Evolutionary conservation across 768 basidiomycete species (phyloP), one percentile per base, ranked within the genome.

Genomic region (Coprinopsis marcescibilis): DNA sequence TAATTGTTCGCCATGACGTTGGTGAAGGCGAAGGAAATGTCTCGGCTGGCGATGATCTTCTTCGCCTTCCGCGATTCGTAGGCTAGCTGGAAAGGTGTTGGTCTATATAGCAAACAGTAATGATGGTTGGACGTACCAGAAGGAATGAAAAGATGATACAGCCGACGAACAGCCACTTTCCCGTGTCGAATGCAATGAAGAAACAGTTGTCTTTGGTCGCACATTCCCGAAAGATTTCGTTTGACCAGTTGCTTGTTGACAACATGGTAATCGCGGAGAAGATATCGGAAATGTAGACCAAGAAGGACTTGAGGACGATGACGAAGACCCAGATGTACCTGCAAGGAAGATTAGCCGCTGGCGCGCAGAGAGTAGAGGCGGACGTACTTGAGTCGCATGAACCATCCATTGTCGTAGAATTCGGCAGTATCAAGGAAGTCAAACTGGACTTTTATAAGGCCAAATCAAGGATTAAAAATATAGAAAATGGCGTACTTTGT

Each of bases 111-210:
- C 13, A 46, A 10, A 8, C 12, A 21, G 2, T 3, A 26, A 32
- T 10, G 13, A 11, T 12, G 30, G 19, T 23, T 15, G 8, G 20
- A 71, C 86, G 52, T 59, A 91, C 92, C 62, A 99, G 70, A 23
- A 99, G 73, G 71, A 97, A 98, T n/a, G 90, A 92, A 65, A 96
- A 89, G 56, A 96, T 86, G 77, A 99, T 98, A 67, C 95, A 98
- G 37, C 91, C 92, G 15, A 96, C 86, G 70, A 98, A 98, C 51
- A 99, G 72, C 92, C 92, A 98, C 66, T 93, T 89, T 43, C 90
- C 93, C 45, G 89, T 81, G 49, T 73, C 70, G 69, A 96, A 98
- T 2, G 89, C 84, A 54, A 93, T 86, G 60, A 85, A 79, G 43
- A 92, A 81, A 61, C 92, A 96, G 33, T 82, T 81, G 3, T 77